Conservation (phyloP, 306 rosid genomes). For the Luffa aegyptiaca region DNA sequence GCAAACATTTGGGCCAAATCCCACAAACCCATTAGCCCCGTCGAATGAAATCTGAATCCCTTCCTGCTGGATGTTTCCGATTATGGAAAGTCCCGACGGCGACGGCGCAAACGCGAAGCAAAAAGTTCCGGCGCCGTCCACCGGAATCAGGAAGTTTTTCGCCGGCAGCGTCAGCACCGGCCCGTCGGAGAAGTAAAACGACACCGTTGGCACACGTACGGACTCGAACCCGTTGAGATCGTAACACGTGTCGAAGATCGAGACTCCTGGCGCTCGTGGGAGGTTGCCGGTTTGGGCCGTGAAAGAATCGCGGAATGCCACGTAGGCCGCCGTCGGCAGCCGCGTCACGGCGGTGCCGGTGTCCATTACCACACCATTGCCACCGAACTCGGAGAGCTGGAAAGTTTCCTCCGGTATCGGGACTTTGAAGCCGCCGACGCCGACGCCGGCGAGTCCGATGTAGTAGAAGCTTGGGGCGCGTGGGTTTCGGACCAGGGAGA, state of each 20-base stretch:
- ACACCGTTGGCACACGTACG: slow-evolving; percentile 81
- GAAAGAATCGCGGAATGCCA: slow-evolving; percentile 49
- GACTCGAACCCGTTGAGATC: slow-evolving; percentile 56
- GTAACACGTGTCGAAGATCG: slow-evolving; percentile 80
- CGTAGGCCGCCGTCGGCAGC: slow-evolving; percentile 48
- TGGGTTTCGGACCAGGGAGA: slow-evolving; percentile 54
- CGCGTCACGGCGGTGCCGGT: slow-evolving; percentile 86
- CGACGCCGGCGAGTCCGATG: slow-evolving; percentile 60
- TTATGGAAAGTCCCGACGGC: slow-evolving; percentile 41
- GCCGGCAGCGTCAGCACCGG: slow-evolving; percentile 76
- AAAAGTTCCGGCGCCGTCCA: slow-evolving; percentile 53
- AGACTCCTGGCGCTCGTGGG: slow-evolving; percentile 46
- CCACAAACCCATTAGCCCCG: slow-evolving; percentile 74
- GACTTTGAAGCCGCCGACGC: slow-evolving; percentile 56
- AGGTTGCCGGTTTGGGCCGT: slow-evolving; percentile 46
- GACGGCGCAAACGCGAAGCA: slow-evolving; percentile 78
- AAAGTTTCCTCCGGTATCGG: slow-evolving; percentile 42
- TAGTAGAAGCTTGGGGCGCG: slow-evolving; percentile 71
- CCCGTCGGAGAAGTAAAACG: slow-evolving; percentile 70
- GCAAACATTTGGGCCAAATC: slow-evolving; percentile 83
- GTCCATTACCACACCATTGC: slow-evolving; percentile 71
- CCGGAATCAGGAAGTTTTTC: slow-evolving; percentile 58
- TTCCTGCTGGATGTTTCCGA: slow-evolving; percentile 87
- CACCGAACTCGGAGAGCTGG: slow-evolving; percentile 31
- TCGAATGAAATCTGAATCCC: slow-evolving; percentile 80